phyloP scores from a whole-genome alignment of 257 asterid genomes.

The Nicotiana otophora region DNA sequence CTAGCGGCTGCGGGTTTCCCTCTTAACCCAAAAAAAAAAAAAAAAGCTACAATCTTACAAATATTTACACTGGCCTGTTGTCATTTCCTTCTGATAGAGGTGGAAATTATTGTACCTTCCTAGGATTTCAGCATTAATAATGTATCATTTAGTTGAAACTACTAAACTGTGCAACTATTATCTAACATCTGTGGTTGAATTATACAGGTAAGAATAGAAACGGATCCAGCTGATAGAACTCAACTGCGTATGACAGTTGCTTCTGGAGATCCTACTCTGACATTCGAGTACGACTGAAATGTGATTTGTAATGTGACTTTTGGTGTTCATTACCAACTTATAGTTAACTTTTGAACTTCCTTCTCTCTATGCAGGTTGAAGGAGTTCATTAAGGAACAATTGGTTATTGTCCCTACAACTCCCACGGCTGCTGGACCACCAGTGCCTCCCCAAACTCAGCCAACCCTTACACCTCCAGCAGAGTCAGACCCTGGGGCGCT shows the following conservation, averaged over 20 bases:
- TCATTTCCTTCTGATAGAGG: constrained; percentile 3
- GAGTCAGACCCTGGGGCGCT: constrained; percentile 66
- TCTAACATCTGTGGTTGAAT: constrained; percentile 2
- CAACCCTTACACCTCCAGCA: constrained; percentile 40
- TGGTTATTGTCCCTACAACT: constrained; percentile 55
- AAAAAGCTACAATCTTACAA: not conserved
- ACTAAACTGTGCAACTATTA: not conserved
- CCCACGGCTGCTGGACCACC: constrained; percentile 37
- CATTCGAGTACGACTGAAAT: constrained; percentile 59
- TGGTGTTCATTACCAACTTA: not conserved
- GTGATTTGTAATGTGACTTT: not conserved
- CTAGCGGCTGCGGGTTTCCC: no score
- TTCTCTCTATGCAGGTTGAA: constrained; percentile 44
- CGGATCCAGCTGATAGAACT: constrained; percentile 96
- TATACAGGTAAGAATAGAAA: constrained; percentile 80
- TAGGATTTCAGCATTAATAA: not conserved
- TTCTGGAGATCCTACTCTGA: constrained; percentile 78
- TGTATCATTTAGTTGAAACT: not conserved
- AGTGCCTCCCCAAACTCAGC: constrained; percentile 49
- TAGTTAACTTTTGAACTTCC: not conserved
- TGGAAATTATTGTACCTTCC: not conserved
- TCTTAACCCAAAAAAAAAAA: no score
- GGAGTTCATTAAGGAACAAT: constrained; percentile 79
- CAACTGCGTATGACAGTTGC: constrained; percentile 88
- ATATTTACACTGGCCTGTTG: not conserved